Percentiles rank a stretch among this genome's conserved stretches.
Conservation (phyloP, 345 rosid genomes). For the Kandelia obovata region DNA sequence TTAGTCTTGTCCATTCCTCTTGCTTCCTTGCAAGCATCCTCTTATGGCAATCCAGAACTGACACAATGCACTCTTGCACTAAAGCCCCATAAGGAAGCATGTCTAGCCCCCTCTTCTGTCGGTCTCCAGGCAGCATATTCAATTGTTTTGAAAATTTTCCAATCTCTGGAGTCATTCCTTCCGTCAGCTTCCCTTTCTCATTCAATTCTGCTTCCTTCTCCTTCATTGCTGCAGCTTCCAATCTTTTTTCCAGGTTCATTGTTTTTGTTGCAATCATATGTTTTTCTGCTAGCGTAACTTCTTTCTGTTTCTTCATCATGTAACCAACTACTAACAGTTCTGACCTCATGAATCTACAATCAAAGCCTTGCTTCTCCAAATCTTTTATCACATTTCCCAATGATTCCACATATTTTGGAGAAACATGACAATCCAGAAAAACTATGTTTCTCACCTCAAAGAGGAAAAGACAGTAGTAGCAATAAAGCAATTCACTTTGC, state of each 20-base stretch:
- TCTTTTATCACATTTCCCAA: conserved; percentile 18
- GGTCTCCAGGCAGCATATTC: conserved; percentile 1
- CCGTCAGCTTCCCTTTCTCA: background rate
- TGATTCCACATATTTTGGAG: conserved; percentile 22
- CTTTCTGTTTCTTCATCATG: conserved; percentile 21
- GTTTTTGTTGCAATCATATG: conserved; percentile 17
- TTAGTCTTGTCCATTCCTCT: conserved; percentile 23
- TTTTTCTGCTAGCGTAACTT: conserved; percentile 19
- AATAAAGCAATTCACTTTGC: conserved; percentile 19
- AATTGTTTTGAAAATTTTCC: background rate
- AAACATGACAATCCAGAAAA: conserved; percentile 16
- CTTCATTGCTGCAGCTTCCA: conserved; percentile 5
- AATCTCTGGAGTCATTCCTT: background rate
- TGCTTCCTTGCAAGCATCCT: conserved; percentile 21
- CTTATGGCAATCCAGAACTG: conserved; percentile 14
- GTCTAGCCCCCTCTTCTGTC: background rate
- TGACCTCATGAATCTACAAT: conserved; percentile 32
- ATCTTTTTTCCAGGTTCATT: conserved; percentile 11
- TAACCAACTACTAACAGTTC: conserved; percentile 21
- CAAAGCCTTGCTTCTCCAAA: conserved; percentile 30
- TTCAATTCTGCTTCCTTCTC: conserved; percentile 4
- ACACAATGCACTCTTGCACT: conserved; percentile 8
- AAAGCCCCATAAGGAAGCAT: conserved; percentile 2
- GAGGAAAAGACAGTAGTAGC: conserved; percentile 26
- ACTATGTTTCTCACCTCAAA: conserved; percentile 25